phyloP scores from a whole-genome alignment of 2,329 filamentous ascomycete genomes.

The Paramyrothecium sp. region DNA sequence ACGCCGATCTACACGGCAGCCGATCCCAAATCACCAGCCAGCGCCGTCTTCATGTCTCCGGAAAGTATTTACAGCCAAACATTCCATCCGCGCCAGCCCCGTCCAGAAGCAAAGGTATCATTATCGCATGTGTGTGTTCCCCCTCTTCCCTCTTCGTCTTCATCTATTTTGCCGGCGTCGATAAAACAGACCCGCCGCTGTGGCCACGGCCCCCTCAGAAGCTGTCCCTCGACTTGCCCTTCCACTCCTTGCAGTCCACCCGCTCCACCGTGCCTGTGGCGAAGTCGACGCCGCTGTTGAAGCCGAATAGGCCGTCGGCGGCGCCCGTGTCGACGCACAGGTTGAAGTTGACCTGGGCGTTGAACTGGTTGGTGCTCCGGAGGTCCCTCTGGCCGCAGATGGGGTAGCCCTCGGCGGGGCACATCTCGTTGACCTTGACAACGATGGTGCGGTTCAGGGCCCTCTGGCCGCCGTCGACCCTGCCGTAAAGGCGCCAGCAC shows the following conservation, averaged over 20 bases:
- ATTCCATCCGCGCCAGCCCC: too few relatives aligned
- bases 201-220: too few relatives aligned
- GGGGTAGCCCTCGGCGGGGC: background rate
- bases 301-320: slow-evolving; percentile 2
- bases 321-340: slow-evolving; percentile 5
- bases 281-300: slow-evolving; percentile 1
- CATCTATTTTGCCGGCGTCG: too few relatives aligned
- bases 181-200: too few relatives aligned
- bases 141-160: too few relatives aligned
- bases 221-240: background rate
- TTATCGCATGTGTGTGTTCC: too few relatives aligned
- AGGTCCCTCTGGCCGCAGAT: slow-evolving; percentile 4
- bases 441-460: slow-evolving; percentile 1
- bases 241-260: slow-evolving; percentile 3
- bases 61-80: too few relatives aligned
- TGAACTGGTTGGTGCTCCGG: background rate
- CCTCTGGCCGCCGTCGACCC: background rate
- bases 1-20: too few relatives aligned
- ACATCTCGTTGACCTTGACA: slow-evolving; percentile 6
- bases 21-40: too few relatives aligned
- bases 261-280: slow-evolving; percentile 2
- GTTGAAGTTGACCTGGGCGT: slow-evolving; percentile 8
- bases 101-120: too few relatives aligned
- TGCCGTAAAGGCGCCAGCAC: slow-evolving; percentile 3
- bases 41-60: too few relatives aligned